phyloP scores from a whole-genome alignment of 768 basidiomycete species.

The Coprinopsis cinerea region DNA sequence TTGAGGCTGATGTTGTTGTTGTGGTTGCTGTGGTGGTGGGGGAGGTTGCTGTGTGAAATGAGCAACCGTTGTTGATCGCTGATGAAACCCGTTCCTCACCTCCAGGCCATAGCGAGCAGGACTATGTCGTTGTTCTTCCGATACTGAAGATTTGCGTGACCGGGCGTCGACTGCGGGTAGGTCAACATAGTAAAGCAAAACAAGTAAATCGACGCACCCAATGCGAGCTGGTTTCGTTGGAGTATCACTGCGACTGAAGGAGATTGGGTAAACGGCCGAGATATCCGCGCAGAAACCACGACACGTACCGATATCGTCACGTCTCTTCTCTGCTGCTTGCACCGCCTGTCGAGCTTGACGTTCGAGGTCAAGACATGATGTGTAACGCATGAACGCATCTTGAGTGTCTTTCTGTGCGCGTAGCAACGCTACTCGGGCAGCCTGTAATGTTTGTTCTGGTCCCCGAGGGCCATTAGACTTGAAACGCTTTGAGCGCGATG shows the following conservation, averaged over 20 bases:
- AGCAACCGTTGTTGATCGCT: constrained; percentile 6
- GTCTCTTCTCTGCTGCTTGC: constrained; percentile 56
- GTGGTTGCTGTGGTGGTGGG: constrained; percentile 31
- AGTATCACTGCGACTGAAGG: constrained; percentile 39
- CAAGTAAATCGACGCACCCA: constrained; percentile 14
- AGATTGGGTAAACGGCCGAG: constrained; percentile 15
- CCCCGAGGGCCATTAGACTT: neutral
- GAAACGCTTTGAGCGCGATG: constrained; percentile 17
- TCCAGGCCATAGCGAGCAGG: constrained; percentile 41
- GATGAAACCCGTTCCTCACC: constrained; percentile 21
- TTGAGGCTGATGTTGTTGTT: constrained; percentile 7
- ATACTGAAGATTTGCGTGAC: constrained; percentile 49
- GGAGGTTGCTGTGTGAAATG: neutral
- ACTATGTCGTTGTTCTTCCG: constrained; percentile 42
- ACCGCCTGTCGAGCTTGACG: constrained; percentile 62
- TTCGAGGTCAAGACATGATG: constrained; percentile 62
- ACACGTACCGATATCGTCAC: constrained; percentile 53
- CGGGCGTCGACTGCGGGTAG: constrained; percentile 26
- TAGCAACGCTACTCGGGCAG: constrained; percentile 50
- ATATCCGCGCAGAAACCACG: constrained; percentile 7
- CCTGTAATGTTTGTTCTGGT: constrained; percentile 57
- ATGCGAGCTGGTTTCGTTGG: constrained; percentile 34
- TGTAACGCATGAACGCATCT: constrained; percentile 66
- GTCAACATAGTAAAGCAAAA: constrained; percentile 3
- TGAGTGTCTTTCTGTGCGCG: constrained; percentile 69